Base-by-base conservation (phyloP, 441 rosid species). In the Oxalis stricta region DNA sequence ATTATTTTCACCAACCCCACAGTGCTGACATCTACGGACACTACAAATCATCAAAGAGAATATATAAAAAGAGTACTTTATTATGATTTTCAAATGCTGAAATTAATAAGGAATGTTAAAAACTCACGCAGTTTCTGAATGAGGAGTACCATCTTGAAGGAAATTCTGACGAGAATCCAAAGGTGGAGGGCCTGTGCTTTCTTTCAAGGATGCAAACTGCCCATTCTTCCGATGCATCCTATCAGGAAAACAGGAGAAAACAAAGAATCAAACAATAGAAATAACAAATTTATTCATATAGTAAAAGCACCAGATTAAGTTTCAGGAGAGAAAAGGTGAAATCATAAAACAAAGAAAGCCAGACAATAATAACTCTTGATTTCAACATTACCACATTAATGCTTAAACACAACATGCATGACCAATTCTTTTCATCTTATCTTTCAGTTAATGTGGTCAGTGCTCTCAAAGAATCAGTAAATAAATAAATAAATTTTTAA, bases 171-270 rank as follows among this genome's bases (percentile, higher is more conserved):
- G 42, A 36, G 82, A 63, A 51, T 68, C 77, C 75, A 69, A 65
- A 38, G 61, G 57, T 30, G 75, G 65, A 45, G 60, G 62, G 29
- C 77, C 69, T 10, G 72, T 62, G 46, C 52, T 61, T 56, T 69
- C 81, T 62, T 76, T 79, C 18, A 66, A 23, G 26, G 89, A 80
- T 11, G 74, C 84, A 80, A 80, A 76, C 53, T 80, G 89, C 40
- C 89, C 89, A 59, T 80, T 76, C 69, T 70, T 80, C 21, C 89
- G 79, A 44, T 76, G 89, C 89, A 80, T 80, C 62, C 89, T 80
- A 31, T 44, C 28, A 61, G 26, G 29, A 59, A 7, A 39, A 53
- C 19, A 54, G 41, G n/a, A 40, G 16, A 29, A 46, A 33, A 37
- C 33, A 18, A 43, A 48, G 28, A 39, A 41, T 41, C 10, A 34